Evolutionary conservation across 345 rosid species (phyloP), one percentile per base, ranked within the genome.

Genomic region (Aegle marmelos): DNA sequence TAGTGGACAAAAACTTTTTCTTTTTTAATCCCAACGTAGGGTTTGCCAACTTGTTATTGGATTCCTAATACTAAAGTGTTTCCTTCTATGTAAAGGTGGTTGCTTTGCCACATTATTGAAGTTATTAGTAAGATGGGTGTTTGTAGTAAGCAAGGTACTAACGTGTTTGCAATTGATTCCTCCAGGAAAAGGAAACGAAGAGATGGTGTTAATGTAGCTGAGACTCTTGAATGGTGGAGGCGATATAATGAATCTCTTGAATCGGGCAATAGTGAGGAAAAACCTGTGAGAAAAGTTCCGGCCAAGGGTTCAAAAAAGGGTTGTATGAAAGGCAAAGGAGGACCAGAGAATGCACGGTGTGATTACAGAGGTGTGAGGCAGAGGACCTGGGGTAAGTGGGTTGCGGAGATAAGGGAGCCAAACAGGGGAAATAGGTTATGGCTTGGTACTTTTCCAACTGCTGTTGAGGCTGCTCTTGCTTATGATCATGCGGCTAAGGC

Each of bases 281-380:
- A 74, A 27, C 83, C 82, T 2, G 33, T 27, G 0, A 86, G 87
- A 2, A 93, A 82, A 82, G 85, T 79, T 41, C 97, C 91, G 19
- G 84, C 94, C 0, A 88, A 88, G 82, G 98, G 98, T 9, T 93
- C 98, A 0, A 94, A 63, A 63, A 94, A 90, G 28, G 98, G 98
- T 6, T 93, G 98, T 68, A 94, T 94, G 98, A 94, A 84, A 77
- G 98, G 98, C 14, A 93, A 94, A 80, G 98, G 98, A n/a, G 98
- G 98, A 6, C 98, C 98, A 0, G 92, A 94, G 30, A 94, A 94
- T 41, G 74, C 82, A 13, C 9, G 19, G 24, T 90, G 88, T 45
- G 79, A 74, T 4, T 94, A 88, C 60, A 81, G 98, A 79, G 98
- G 98, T 4, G 98, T 93, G 45, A 87, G 98, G 80, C 98, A 94